These are phyloP conservation scores for Austropuccinia psidii DNA, from an alignment of 1,284 basidiomycete species.

Conservation along the genomic window DNA sequence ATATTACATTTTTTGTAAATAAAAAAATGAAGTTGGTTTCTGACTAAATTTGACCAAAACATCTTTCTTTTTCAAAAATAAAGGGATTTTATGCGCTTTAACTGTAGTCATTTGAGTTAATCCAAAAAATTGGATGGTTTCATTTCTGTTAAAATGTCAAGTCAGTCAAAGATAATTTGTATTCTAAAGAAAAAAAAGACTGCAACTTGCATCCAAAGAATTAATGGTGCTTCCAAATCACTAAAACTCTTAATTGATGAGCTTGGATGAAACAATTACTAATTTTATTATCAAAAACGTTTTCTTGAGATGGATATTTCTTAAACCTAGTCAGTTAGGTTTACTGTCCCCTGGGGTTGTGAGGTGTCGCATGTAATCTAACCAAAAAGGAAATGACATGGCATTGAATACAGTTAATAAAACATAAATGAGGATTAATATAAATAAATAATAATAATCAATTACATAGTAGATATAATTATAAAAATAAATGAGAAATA, in stretches of 20 bases:
- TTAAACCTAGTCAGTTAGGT: too few relatives aligned
- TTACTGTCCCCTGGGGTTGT: too few relatives aligned
- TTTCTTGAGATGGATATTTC: too few relatives aligned
- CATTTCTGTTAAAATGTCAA: slow-evolving; percentile 55
- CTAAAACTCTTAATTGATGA: neutral
- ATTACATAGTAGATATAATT: too few relatives aligned
- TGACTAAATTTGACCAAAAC: slow-evolving; percentile 74
- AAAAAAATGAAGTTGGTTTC: neutral
- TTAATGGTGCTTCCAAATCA: slow-evolving; percentile 64
- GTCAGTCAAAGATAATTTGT: neutral
- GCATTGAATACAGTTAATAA: too few relatives aligned
- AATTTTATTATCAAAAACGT: too few relatives aligned
- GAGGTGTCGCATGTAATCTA: too few relatives aligned
- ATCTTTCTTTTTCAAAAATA: slow-evolving; percentile 89
- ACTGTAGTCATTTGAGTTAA: slow-evolving; percentile 90
- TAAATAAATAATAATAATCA: too few relatives aligned
- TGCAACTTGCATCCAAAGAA: slow-evolving; percentile 84
- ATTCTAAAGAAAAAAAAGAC: neutral
- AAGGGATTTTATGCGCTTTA: slow-evolving; percentile 87
- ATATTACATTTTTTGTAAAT: neutral
- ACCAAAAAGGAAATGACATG: too few relatives aligned
- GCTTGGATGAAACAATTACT: slow-evolving; percentile 23
- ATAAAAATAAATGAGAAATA: too few relatives aligned
- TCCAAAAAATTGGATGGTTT: slow-evolving; percentile 69
- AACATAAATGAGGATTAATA: too few relatives aligned